A percentile compares a stretch with the other conserved stretches of the same genome.
phyloP scores from a whole-genome alignment of 345 rosid species.

The Cardamine occulta region DNA sequence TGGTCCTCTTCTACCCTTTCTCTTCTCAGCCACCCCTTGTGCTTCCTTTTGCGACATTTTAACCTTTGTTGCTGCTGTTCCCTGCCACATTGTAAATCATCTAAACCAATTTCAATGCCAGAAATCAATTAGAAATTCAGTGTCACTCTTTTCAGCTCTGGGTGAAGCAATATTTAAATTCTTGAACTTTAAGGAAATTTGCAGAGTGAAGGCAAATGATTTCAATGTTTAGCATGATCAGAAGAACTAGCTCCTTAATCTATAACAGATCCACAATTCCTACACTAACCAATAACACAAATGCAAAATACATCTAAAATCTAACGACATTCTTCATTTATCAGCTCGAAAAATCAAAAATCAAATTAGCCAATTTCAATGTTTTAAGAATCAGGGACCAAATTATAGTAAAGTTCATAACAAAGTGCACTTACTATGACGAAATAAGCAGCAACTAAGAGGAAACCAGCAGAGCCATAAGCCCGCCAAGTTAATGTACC shows the following conservation, averaged over 20 bases:
- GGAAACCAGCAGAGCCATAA: constrained; percentile 81
- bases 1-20: constrained; percentile 94
- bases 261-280: background rate
- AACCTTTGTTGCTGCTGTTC: constrained; percentile 91
- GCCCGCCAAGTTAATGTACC: constrained; percentile 98
- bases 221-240: constrained; percentile 2
- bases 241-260: constrained; percentile 9
- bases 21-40: constrained; percentile 93
- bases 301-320: background rate
- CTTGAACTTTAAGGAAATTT: background rate
- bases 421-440: constrained; percentile 53
- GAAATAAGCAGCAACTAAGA: constrained; percentile 83
- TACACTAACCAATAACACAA: background rate
- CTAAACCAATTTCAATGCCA: constrained; percentile 38
- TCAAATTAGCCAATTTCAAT: background rate
- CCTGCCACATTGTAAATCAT: constrained; percentile 53
- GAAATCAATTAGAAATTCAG: background rate
- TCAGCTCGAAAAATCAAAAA: background rate
- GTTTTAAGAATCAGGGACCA: too few species aligned
- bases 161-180: background rate
- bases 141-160: constrained; percentile 13
- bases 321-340: constrained; percentile 9
- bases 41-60: constrained; percentile 98
- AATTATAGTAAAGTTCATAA: too few species aligned
- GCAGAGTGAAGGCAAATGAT: background rate